Evolutionary conservation across 2,329 filamentous ascomycete genomes (phyloP).

Genomic region (Penicillium sp.): DNA sequence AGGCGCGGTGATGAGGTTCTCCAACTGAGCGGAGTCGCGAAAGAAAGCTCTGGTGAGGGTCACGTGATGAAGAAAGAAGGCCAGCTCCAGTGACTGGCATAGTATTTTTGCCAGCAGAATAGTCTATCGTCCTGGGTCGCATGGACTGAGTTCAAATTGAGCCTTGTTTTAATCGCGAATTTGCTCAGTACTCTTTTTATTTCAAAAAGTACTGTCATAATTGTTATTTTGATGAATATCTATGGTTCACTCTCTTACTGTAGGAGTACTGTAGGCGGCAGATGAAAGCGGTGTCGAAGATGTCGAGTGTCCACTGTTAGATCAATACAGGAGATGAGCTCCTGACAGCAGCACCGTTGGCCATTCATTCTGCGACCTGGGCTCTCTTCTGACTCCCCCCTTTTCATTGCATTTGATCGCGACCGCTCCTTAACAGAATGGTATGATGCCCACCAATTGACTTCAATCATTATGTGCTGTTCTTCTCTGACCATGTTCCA

Average conservation of each 20-base stretch:
- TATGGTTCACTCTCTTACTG: background rate
- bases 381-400: constrained; percentile 16
- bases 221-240: background rate
- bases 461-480: background rate
- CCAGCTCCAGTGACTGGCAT: constrained; percentile 12
- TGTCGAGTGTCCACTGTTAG: constrained; percentile 1
- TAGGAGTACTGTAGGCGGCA: background rate
- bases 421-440: constrained; percentile 37
- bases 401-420: constrained; percentile 17
- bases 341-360: constrained; percentile 24
- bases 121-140: too few relatives aligned
- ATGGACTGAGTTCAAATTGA: too few relatives aligned
- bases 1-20: constrained; percentile 19
- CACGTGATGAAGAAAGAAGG: constrained; percentile 25
- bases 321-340: constrained; percentile 26
- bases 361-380: constrained; percentile 18
- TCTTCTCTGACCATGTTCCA: constrained; percentile 18
- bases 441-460: constrained; percentile 21
- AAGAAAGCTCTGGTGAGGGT: constrained; percentile 31
- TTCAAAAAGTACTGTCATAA: background rate
- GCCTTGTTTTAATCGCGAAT: too few relatives aligned
- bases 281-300: constrained; percentile 2
- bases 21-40: constrained; percentile 13
- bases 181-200: too few relatives aligned
- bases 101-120: background rate